Base-by-base conservation (phyloP, 495 filamentous ascomycete genomes). In the Darksidea phi region DNA sequence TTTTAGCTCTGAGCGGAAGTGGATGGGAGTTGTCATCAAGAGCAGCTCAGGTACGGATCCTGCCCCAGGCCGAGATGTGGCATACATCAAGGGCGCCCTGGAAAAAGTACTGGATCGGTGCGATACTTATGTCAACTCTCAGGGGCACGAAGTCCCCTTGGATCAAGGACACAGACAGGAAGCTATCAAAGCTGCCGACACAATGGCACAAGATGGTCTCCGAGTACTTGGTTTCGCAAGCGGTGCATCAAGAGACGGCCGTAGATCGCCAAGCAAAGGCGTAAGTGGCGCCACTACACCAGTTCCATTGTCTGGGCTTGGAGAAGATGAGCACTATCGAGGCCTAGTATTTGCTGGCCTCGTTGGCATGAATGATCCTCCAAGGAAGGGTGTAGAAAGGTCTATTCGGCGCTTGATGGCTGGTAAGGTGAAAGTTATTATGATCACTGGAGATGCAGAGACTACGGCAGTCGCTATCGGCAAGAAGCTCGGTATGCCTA, bases 391-490 rank as follows among this genome's bases (percentile, higher is more conserved):
- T 45, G 94, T 97, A 5, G 88, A 91, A 66, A 87, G 88, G 54
- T 87, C 91, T 12, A 97, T 98, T 63, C 82, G 90, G 64, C 88
- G 89, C 38, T 77, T 98, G 53, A 94, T 97, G 87, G 83, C 90
- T 48, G 93, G 94, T 43, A 89, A 90, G 10, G 95, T 98, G 51
- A 90, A 90, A 67, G 87, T 97, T 32, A 95, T 97, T 65, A 98
- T 98, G 94, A 97, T 98, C 64, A 98, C 94, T 11, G 94, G 94
- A 56, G 94, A 98, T 73, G 86, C 94, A 13, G 89, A 97, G 67
- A 91, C 89, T 5, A 98, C 94, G 0, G 94, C 94, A 13, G 78
- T 96, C 38, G 94, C 94, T 0, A 96, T 97, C 69, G 94, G 87
- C 18, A 89, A 82, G 74, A 91, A 95, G 72, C 82, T 98, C 23